Conservation (phyloP, 2,329 filamentous ascomycete species). For the Paecilomyces formosus region DNA sequence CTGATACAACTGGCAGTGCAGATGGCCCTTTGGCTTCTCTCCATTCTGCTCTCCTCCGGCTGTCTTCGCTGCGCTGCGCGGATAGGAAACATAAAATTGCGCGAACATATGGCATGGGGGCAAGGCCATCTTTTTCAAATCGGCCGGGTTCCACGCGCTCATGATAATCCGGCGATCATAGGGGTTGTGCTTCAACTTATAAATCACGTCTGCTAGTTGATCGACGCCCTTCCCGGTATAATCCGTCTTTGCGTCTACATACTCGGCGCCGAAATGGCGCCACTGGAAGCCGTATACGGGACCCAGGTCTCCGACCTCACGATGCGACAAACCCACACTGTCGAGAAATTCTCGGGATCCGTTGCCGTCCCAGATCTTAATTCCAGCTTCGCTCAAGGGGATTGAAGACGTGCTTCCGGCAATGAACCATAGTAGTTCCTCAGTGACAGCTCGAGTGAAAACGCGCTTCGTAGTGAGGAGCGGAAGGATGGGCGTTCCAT, state of each 20-base stretch:
- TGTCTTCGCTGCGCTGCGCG: slow-evolving; percentile 28
- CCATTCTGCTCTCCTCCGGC: slow-evolving; percentile 19
- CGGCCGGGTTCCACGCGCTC: slow-evolving; percentile 86
- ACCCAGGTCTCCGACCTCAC: slow-evolving; percentile 80
- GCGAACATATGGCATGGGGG: slow-evolving; percentile 98
- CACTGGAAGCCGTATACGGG: slow-evolving; percentile 98
- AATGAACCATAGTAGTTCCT: slow-evolving; percentile 95
- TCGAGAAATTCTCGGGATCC: slow-evolving; percentile 87
- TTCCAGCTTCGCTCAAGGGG: slow-evolving; percentile 66
- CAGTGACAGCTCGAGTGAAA: slow-evolving; percentile 81
- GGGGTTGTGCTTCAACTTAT: slow-evolving; percentile 74
- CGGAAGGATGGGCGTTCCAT: slow-evolving; percentile 62
- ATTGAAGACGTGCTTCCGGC: slow-evolving; percentile 73
- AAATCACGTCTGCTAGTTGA: slow-evolving; percentile 82
- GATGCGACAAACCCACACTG: slow-evolving; percentile 69
- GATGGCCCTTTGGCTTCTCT: slow-evolving; percentile 52
- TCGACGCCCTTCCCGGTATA: slow-evolving; percentile 87
- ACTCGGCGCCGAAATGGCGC: slow-evolving; percentile 94
- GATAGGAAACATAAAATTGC: slow-evolving; percentile 86
- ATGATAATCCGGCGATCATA: slow-evolving; percentile 88
- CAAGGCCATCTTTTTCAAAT: slow-evolving; percentile 79
- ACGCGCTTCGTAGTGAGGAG: slow-evolving; percentile 97
- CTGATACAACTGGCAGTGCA: slow-evolving; percentile 90
- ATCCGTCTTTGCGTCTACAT: slow-evolving; percentile 68
- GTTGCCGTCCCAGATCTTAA: slow-evolving; percentile 99